A percentile compares a stretch with the other conserved stretches of the same genome.
Conservation (phyloP, 345 rosid genomes). For the Mangifera indica region DNA sequence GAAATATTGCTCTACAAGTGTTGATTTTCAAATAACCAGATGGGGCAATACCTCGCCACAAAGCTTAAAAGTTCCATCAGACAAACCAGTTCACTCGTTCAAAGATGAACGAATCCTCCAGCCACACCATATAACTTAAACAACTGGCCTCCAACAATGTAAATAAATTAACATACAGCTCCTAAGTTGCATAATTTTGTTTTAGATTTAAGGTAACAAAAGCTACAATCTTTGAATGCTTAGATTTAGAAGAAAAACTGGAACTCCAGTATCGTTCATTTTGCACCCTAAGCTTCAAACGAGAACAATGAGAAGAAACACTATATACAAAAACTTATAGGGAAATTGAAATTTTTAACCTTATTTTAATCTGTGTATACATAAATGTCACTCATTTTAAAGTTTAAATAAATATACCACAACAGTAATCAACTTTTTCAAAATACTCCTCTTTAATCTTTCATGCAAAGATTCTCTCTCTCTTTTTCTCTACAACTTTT, state of each 20-base stretch:
- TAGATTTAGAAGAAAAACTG: slow-evolving; percentile 3
- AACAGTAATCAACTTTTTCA: too few relatives aligned
- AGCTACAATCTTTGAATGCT: neutral
- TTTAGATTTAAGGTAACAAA: slow-evolving; percentile 17
- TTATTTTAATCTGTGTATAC: too few relatives aligned
- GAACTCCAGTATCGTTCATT: neutral
- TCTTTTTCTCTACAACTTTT: too few relatives aligned
- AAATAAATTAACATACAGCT: slow-evolving; percentile 10
- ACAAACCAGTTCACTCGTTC: slow-evolving; percentile 23
- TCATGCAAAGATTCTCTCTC: too few relatives aligned
- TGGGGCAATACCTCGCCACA: slow-evolving; percentile 21
- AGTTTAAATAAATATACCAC: too few relatives aligned
- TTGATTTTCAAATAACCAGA: slow-evolving; percentile 31
- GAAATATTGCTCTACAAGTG: slow-evolving; percentile 36
- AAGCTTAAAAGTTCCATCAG: slow-evolving; percentile 37
- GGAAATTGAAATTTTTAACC: too few relatives aligned
- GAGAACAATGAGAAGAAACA: neutral
- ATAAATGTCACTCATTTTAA: too few relatives aligned
- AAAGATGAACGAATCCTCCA: slow-evolving; percentile 6
- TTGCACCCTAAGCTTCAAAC: slow-evolving; percentile 1
- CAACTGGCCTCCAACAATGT: neutral
- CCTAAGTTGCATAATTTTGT: slow-evolving; percentile 24
- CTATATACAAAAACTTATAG: slow-evolving; percentile 1
- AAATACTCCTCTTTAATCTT: too few relatives aligned
- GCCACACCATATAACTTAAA: slow-evolving; percentile 8